Evolutionary conservation across 78 protist genomes (phyloP).

Genomic region (Speleostelium caveatum): DNA sequence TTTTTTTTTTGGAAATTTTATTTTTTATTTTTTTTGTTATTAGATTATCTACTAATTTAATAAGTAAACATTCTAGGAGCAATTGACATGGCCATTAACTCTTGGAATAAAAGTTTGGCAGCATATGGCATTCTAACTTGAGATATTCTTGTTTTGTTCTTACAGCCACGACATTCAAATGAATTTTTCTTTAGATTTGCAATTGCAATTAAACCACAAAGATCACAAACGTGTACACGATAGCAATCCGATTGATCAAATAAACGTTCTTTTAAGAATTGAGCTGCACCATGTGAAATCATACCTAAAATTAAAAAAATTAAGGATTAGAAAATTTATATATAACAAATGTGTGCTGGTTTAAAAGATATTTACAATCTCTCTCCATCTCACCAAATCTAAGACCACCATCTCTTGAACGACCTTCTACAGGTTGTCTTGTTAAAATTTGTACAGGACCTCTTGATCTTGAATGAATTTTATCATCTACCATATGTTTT

Average conservation of each 20-base stretch:
- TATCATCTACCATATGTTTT: constrained; percentile 99
- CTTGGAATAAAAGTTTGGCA: constrained; percentile 99
- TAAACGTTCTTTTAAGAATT: constrained; percentile 97
- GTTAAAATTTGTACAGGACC: constrained; percentile 98
- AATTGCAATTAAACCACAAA: constrained; percentile 97
- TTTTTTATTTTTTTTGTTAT: neutral
- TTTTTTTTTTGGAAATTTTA: neutral
- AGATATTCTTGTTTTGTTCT: constrained; percentile 89
- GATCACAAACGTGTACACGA: constrained; percentile 98
- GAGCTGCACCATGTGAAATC: constrained; percentile 98
- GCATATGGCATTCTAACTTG: constrained; percentile 99
- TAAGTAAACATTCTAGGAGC: constrained; percentile 93
- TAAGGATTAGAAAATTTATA: too few relatives aligned
- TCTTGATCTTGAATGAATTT: constrained; percentile 98
- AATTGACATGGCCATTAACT: constrained; percentile 98
- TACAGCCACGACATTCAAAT: constrained; percentile 95
- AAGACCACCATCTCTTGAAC: constrained; percentile 99
- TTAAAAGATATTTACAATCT: too few relatives aligned
- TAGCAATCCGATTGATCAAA: constrained; percentile 94
- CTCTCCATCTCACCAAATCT: constrained; percentile 99
- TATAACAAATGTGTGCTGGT: too few relatives aligned
- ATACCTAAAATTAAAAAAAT: too few relatives aligned
- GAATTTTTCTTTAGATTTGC: constrained; percentile 83
- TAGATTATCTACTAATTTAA: constrained; percentile 12
- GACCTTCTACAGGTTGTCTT: constrained; percentile 99